These are phyloP conservation scores for Microsporum ferrugineum DNA, from an alignment of 2,329 filamentous ascomycete species.

Conservation along the genomic window DNA sequence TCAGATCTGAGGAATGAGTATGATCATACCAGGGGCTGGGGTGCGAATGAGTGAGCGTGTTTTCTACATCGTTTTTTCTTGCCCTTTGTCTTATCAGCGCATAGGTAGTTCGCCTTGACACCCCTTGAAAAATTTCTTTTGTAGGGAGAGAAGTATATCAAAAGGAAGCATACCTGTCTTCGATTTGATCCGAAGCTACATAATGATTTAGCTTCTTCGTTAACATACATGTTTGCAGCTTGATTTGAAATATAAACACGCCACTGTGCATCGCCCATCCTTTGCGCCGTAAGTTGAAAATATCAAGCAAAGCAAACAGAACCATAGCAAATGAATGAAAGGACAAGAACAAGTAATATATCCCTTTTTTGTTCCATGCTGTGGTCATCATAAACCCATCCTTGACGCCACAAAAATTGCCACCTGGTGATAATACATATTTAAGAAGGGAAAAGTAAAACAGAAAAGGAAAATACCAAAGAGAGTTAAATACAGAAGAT, in stretches of 20 bases:
- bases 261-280: not conserved
- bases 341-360: not conserved
- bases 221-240: not conserved
- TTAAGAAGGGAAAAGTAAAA: not conserved
- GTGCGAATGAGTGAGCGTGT: constrained; percentile 14
- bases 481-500: constrained; percentile 3
- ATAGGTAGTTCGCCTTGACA: not conserved
- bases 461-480: not conserved
- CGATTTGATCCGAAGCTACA: not conserved
- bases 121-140: not conserved
- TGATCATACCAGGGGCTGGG: constrained; percentile 18
- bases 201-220: not conserved
- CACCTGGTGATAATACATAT: not conserved
- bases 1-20: constrained; percentile 44
- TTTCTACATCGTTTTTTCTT: no score
- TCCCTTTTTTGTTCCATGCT: not conserved
- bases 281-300: not conserved
- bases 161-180: constrained; percentile 4
- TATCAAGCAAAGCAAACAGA: not conserved
- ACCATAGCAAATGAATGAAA: not conserved
- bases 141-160: not conserved
- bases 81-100: no score
- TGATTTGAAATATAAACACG: not conserved
- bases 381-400: not conserved
- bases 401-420: not conserved